Percentiles rank a stretch among this genome's conserved stretches.
Conservation (phyloP, 306 rosid genomes). For the Crotalaria pallida region DNA sequence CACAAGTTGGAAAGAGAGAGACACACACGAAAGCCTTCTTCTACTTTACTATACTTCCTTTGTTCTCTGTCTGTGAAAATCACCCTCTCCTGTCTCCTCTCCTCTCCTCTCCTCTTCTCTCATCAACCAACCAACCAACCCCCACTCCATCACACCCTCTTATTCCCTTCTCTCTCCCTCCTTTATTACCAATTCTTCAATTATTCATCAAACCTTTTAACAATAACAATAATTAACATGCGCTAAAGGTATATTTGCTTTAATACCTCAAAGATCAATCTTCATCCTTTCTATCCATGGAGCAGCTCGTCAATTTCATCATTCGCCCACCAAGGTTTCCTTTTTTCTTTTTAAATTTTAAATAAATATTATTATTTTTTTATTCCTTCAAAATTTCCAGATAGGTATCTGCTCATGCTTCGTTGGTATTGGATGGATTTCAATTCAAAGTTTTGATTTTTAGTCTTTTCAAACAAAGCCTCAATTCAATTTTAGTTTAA, state of each 20-base stretch:
- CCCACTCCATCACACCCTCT: constrained; percentile 4
- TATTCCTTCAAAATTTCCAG: not conserved
- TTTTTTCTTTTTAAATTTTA: not conserved
- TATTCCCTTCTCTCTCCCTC: not conserved
- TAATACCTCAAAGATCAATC: not conserved
- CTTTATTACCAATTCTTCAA: not conserved
- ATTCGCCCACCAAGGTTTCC: constrained; percentile 49
- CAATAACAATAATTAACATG: not conserved
- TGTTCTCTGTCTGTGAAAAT: constrained; percentile 23
- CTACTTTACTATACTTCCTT: not conserved
- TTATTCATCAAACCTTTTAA: not conserved
- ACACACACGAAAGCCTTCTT: no score
- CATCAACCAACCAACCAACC: not conserved
- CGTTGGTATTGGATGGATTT: constrained; percentile 1
- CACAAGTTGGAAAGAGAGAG: no score
- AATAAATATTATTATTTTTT: not conserved
- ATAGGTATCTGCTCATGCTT: constrained; percentile 9
- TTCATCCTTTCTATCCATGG: constrained; percentile 48
- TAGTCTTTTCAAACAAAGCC: constrained; percentile 8
- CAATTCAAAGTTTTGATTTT: constrained; percentile 16
- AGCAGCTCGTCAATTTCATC: constrained; percentile 51
- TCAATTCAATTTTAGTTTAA: not conserved
- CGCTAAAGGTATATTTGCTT: constrained; percentile 12
- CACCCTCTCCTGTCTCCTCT: no score
- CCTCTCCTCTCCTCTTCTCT: no score